Base-by-base conservation (phyloP, 768 basidiomycete genomes). In the Sporobolomyces roseus region DNA sequence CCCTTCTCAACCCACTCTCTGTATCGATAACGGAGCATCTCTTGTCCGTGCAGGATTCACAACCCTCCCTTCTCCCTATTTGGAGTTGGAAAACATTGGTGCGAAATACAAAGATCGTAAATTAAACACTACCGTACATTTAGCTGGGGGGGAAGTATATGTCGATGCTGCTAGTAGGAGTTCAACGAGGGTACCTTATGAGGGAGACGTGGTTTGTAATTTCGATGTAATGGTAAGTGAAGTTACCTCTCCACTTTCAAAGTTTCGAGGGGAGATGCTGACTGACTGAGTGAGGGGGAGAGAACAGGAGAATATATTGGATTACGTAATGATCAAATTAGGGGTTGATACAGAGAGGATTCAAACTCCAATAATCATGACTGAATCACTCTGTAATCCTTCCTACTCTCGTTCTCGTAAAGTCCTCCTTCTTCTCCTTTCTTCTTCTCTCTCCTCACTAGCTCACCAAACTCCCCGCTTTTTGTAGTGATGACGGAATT, bases 401-500 rank as follows among this genome's bases (percentile, higher is more conserved):
- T 78, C 93, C 27, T 90, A 93, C 78, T 96, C 91, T 3, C 82
- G 96, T 76, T 84, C 87, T 49, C 77, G 93, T 94, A 77, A n/a
- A 63, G 91, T 84, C 14, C 17, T 41, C 3, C 41, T 25, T 51
- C 23, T 48, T 3, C 50, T 52, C 61, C 70, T 27, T 30, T 30
- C n/a, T 29, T 25, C 29, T 27, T 73, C 32, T 32, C 33, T 27
- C 64, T 61, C 45, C 36, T 9, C 46, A 33, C 60, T 33, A 23
- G 30, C 50, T 59, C 36, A n/a, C n/a, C n/a, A n/a, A n/a, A n/a
- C n/a, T n/a, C n/a, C n/a, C n/a, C n/a, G n/a, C n/a, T n/a, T n/a
- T n/a, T n/a, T n/a, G n/a, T 75, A 93, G 91, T 96, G 63, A 94
- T 93, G 13, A 93, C 93, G 0, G 96, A 99, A 76, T 86, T 99